A percentile compares a stretch with the other conserved stretches of the same genome.
Conservation (phyloP, 2,329 filamentous ascomycete species). For the Podosphaera xanthii region DNA sequence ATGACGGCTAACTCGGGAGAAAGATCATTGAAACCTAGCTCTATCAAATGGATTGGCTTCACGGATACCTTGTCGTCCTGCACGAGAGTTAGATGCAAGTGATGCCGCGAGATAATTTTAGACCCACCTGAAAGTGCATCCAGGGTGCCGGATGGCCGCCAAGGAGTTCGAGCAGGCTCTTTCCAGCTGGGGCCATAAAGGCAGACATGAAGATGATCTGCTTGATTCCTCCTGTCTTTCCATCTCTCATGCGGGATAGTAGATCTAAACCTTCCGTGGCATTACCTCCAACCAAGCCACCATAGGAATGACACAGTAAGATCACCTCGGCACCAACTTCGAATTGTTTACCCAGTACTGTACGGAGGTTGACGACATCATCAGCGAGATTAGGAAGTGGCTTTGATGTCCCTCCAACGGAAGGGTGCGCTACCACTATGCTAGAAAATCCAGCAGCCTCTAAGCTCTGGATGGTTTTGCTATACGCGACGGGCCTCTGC, state of each 20-base stretch:
- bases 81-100: background rate
- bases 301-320: slow-evolving; percentile 19
- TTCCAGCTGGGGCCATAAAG: slow-evolving; percentile 6
- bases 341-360: slow-evolving; percentile 14
- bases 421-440: slow-evolving; percentile 4
- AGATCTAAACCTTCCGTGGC: slow-evolving; percentile 5
- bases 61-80: slow-evolving; percentile 5
- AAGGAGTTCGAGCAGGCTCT: slow-evolving; percentile 5
- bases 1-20: slow-evolving; percentile 2
- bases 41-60: background rate
- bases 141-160: slow-evolving; percentile 6
- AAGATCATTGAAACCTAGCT: slow-evolving; percentile 6
- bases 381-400: slow-evolving; percentile 5
- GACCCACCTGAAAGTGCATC: slow-evolving; percentile 6
- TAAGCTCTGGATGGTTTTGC: slow-evolving; percentile 3
- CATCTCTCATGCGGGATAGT: background rate
- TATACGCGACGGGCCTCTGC: slow-evolving; percentile 3
- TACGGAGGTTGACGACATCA: slow-evolving; percentile 12
- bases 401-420: slow-evolving; percentile 4
- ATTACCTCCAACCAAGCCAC: slow-evolving; percentile 15
- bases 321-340: slow-evolving; percentile 18
- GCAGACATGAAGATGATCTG: slow-evolving; percentile 6
- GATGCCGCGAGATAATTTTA: background rate
- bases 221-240: slow-evolving; percentile 6
- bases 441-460: slow-evolving; percentile 2